Evolutionary conservation across 179 eudicot species (phyloP).

Genomic region (Pouteria campechiana): DNA sequence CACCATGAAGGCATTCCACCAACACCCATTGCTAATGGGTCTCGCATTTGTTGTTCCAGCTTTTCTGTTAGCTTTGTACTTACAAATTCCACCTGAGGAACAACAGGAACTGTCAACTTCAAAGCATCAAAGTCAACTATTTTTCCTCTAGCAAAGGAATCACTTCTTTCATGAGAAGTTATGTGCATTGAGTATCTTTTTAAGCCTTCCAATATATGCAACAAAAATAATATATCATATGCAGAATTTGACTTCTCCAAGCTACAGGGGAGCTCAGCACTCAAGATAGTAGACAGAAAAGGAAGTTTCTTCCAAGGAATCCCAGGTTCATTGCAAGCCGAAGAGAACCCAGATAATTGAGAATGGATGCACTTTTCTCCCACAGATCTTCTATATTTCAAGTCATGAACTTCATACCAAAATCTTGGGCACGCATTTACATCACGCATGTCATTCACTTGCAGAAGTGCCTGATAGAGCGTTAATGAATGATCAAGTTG

Average conservation of each 20-base stretch:
- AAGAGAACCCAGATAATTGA: conserved; percentile 8
- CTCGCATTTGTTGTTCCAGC: conserved; percentile 81
- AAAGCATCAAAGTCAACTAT: conserved; percentile 38
- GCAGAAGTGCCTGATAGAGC: conserved; percentile 67
- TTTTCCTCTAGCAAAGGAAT: conserved; percentile 54
- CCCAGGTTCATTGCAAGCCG: conserved; percentile 9
- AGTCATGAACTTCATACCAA: conserved; percentile 49
- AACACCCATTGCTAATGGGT: conserved; percentile 50
- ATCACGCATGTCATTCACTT: conserved; percentile 27
- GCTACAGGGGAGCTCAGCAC: conserved; percentile 24
- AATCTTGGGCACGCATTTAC: conserved; percentile 21
- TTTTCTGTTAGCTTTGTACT: conserved; percentile 75
- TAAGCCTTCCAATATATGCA: conserved; percentile 62
- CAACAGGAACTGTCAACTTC: conserved; percentile 27
- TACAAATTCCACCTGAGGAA: conserved; percentile 58
- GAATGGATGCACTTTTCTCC: conserved; percentile 9
- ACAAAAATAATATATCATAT: conserved; percentile 50
- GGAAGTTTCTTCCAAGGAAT: conserved; percentile 24
- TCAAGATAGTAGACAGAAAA: conserved; percentile 23
- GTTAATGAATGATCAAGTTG: conserved; percentile 35
- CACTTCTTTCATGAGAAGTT: conserved; percentile 37
- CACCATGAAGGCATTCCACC: conserved; percentile 96
- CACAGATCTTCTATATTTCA: conserved; percentile 41
- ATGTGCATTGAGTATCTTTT: conserved; percentile 57
- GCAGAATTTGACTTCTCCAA: conserved; percentile 40